Evolutionary conservation across 192 early-diverging fungal species (phyloP).

Genomic region (Coemansia erecta): DNA sequence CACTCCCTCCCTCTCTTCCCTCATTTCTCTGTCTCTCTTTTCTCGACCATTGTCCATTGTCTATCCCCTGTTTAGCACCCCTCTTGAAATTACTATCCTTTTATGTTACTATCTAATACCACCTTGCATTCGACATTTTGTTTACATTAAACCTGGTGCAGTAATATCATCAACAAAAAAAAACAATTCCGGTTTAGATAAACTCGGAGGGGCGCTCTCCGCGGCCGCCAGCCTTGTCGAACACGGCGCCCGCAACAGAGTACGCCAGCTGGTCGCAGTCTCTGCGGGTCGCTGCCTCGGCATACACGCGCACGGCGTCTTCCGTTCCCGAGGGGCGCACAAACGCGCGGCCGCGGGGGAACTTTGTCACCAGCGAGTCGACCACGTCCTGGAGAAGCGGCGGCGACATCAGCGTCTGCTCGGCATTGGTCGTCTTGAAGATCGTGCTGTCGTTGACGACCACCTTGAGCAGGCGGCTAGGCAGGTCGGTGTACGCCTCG

Average conservation of each 20-base stretch:
- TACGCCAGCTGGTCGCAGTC: slow-evolving; percentile 87
- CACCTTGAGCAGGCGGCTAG: slow-evolving; percentile 95
- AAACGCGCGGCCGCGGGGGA: slow-evolving; percentile 86
- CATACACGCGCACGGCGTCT: slow-evolving; percentile 98
- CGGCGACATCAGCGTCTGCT: slow-evolving; percentile 88
- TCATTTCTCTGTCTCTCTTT: too few species aligned
- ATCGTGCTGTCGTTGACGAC: slow-evolving; percentile 79
- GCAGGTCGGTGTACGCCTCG: slow-evolving; percentile 88
- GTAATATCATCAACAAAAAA: not conserved
- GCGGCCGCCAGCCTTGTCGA: slow-evolving; percentile 89
- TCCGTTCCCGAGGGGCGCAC: slow-evolving; percentile 98
- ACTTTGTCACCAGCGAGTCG: slow-evolving; percentile 79
- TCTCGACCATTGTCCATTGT: too few species aligned
- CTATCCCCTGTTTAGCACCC: too few species aligned
- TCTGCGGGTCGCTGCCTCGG: slow-evolving; percentile 90
- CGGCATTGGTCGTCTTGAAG: slow-evolving; percentile 97
- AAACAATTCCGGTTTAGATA: slow-evolving; percentile 16
- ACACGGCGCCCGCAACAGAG: slow-evolving; percentile 87
- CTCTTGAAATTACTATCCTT: too few species aligned
- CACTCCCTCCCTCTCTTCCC: too few species aligned
- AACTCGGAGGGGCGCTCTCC: slow-evolving; percentile 73
- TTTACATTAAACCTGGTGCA: too few species aligned
- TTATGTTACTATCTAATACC: too few species aligned
- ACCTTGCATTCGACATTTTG: too few species aligned
- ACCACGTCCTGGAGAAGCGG: slow-evolving; percentile 82